These are phyloP conservation scores for Lactifluus rugatus DNA, from an alignment of 768 basidiomycete species.

Conservation along the genomic window DNA sequence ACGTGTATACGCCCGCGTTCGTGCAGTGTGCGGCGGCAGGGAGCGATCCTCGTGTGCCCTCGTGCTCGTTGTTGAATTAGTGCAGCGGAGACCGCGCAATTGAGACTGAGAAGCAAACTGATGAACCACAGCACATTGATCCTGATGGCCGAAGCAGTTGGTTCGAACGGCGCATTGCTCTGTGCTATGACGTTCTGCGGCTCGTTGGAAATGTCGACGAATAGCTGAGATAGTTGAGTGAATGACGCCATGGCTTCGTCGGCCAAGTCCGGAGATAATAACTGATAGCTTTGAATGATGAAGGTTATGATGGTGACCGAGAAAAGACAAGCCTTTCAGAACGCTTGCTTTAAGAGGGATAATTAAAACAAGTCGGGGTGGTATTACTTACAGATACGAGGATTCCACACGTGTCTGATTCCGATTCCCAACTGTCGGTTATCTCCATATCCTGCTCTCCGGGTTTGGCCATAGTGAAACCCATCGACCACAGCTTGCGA, in stretches of 20 bases:
- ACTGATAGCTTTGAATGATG: neutral
- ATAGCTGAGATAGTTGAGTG: conserved; percentile 10
- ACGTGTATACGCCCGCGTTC: neutral
- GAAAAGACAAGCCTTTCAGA: conserved; percentile 6
- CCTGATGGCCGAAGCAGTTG: neutral
- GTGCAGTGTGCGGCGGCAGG: neutral
- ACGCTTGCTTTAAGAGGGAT: neutral
- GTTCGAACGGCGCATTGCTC: neutral
- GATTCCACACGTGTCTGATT: neutral
- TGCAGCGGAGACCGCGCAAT: neutral
- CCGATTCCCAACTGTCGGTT: neutral
- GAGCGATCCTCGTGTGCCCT: neutral
- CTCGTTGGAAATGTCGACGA: neutral
- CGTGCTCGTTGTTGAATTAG: neutral
- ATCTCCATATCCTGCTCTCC: neutral
- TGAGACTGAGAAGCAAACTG: conserved; percentile 7
- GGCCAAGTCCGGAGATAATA: neutral
- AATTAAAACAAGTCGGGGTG: neutral
- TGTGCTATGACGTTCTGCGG: neutral
- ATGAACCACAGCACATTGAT: conserved; percentile 8
- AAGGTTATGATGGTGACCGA: conserved; percentile 1
- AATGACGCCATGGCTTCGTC: neutral
- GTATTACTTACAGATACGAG: conserved; percentile 1
- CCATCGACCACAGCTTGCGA: neutral
- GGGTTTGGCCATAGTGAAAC: neutral